Percentiles rank a stretch among this genome's conserved stretches.
Evolutionary conservation across 495 filamentous ascomycete genomes (phyloP).

Genomic region (Endocarpon pusillum): DNA sequence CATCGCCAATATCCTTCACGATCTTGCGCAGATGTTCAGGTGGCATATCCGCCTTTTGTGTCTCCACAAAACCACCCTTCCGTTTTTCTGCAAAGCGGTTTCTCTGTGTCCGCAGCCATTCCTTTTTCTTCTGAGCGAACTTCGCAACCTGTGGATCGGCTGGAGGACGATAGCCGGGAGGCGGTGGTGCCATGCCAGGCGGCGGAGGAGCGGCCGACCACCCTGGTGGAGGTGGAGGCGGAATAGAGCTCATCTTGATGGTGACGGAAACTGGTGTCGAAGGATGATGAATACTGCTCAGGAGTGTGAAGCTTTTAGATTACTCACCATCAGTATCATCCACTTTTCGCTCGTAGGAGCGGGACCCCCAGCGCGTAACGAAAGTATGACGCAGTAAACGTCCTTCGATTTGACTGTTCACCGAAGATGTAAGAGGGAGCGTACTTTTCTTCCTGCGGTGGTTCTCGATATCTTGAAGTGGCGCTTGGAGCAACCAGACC

Average conservation of each 20-base stretch:
- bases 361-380: too few relatives aligned
- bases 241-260: slow-evolving; percentile 56
- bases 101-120: slow-evolving; percentile 88
- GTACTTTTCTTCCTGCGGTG: too few relatives aligned
- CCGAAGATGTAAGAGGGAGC: too few relatives aligned
- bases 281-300: too few relatives aligned
- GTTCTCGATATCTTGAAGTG: too few relatives aligned
- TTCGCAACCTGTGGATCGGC: slow-evolving; percentile 80
- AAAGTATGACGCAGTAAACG: too few relatives aligned
- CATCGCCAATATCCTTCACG: slow-evolving; percentile 95
- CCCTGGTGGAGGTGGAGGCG: slow-evolving; percentile 67
- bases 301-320: too few relatives aligned
- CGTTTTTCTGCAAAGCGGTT: slow-evolving; percentile 94
- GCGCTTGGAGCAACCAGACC: slow-evolving; percentile 25
- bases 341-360: too few relatives aligned
- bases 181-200: slow-evolving; percentile 62
- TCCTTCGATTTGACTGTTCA: too few relatives aligned
- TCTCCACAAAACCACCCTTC: slow-evolving; percentile 90
- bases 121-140: slow-evolving; percentile 95
- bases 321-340: too few relatives aligned
- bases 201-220: slow-evolving; percentile 59
- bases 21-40: slow-evolving; percentile 97
- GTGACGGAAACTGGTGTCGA: too few relatives aligned
- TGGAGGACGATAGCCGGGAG: slow-evolving; percentile 73
- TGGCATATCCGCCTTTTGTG: slow-evolving; percentile 97